These are phyloP conservation scores for Fusarium anguioides DNA, from an alignment of 2,329 filamentous ascomycete genomes.

Conservation along the genomic window DNA sequence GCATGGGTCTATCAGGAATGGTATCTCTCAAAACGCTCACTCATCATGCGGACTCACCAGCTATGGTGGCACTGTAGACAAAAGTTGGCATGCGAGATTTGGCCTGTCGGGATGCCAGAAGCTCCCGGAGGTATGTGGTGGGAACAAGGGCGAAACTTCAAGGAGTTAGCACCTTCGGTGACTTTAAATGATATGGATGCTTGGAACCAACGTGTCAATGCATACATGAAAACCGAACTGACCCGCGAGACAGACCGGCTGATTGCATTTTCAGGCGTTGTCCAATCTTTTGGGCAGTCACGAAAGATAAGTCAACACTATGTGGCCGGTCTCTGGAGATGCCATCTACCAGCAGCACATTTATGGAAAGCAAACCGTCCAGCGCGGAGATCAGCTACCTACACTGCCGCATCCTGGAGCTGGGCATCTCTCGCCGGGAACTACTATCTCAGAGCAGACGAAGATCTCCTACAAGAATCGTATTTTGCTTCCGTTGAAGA, in stretches of 20 bases:
- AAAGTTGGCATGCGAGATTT: neutral
- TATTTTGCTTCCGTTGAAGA: neutral
- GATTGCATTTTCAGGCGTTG: neutral
- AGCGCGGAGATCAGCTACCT: neutral
- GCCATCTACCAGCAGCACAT: neutral
- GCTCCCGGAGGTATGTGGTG: neutral
- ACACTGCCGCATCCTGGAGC: neutral
- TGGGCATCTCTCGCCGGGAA: neutral
- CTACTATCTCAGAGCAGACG: neutral
- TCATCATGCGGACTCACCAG: neutral
- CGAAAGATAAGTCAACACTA: neutral
- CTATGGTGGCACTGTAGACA: slow-evolving; percentile 4
- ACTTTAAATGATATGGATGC: neutral
- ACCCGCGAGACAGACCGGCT: neutral
- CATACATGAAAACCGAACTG: neutral
- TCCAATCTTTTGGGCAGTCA: neutral
- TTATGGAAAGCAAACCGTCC: neutral
- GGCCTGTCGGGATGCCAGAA: neutral
- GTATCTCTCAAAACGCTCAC: neutral
- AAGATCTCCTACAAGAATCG: neutral
- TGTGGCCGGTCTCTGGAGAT: neutral
- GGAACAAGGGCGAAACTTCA: neutral
- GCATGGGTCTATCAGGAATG: slow-evolving; percentile 5
- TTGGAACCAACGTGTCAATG: neutral
- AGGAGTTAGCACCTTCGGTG: neutral